Evolutionary conservation across 805 yeast species (phyloP).

Genomic region (Wickerhamiella kazuoi): DNA sequence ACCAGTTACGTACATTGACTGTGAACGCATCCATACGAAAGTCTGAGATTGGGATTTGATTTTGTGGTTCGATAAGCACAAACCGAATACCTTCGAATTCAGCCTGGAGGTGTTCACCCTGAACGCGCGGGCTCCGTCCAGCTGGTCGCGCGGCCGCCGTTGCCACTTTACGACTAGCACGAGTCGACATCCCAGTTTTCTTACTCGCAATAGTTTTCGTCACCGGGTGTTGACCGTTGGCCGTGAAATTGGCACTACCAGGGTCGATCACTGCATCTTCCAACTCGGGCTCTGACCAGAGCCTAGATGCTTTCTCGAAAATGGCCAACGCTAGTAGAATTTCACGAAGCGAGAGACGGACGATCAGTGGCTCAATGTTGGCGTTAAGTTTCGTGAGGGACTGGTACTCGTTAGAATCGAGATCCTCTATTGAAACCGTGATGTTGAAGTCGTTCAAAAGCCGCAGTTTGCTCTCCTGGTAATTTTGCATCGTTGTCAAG

Average conservation of each 20-base stretch:
- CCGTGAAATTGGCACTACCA: neutral
- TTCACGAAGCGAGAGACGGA: constrained; percentile 76
- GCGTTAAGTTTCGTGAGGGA: constrained; percentile 47
- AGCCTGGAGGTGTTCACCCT: constrained; percentile 50
- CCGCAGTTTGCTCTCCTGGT: constrained; percentile 44
- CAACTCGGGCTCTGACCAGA: constrained; percentile 8
- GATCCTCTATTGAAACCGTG: constrained; percentile 51
- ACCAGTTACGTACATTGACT: constrained; percentile 62
- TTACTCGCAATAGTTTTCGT: neutral
- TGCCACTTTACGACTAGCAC: neutral
- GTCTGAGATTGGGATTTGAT: constrained; percentile 77
- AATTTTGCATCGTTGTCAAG: constrained; percentile 53
- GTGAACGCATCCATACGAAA: constrained; percentile 55
- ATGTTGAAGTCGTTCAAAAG: constrained; percentile 80
- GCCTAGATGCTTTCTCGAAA: constrained; percentile 43
- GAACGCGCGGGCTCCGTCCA: constrained; percentile 18
- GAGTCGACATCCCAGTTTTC: neutral
- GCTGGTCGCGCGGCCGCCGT: neutral
- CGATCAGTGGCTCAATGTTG: constrained; percentile 59
- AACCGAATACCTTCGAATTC: constrained; percentile 60
- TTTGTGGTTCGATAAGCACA: constrained; percentile 76
- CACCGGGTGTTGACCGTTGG: neutral
- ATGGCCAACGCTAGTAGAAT: constrained; percentile 62
- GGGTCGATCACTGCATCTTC: neutral
- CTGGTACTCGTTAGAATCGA: constrained; percentile 43